Conservation (phyloP, 768 basidiomycete species). For the Lactarius quietus region DNA sequence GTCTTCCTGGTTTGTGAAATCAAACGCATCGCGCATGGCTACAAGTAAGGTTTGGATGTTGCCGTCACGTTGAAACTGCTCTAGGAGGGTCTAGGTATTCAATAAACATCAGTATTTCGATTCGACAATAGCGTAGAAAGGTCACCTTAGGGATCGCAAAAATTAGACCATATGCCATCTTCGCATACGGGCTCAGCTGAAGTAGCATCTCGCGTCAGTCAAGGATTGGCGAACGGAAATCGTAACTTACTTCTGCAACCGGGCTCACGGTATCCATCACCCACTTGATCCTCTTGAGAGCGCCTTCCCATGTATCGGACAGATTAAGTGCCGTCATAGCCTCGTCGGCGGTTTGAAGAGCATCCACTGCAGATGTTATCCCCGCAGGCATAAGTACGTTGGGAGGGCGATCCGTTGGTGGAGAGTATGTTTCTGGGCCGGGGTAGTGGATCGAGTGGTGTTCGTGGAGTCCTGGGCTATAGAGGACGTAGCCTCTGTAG, state of each 20-base stretch:
- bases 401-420: not conserved
- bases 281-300: not conserved
- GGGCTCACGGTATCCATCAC: not conserved
- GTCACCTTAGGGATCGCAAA: not conserved
- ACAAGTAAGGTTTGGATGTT: not conserved
- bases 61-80: not conserved
- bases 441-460: not conserved
- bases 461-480: not conserved
- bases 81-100: not conserved
- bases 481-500: not conserved
- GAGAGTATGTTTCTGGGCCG: not conserved
- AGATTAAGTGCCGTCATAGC: not conserved
- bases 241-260: not conserved
- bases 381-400: not conserved
- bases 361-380: not conserved
- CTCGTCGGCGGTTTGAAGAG: not conserved
- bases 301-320: not conserved
- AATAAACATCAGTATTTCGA: not conserved
- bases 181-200: not conserved
- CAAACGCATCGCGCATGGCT: not conserved
- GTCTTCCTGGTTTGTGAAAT: not conserved
- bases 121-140: not conserved
- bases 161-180: not conserved
- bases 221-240: not conserved
- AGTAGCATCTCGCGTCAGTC: not conserved